phyloP scores from a whole-genome alignment of 2,329 filamentous ascomycete genomes.

The Colletotrichum musae region DNA sequence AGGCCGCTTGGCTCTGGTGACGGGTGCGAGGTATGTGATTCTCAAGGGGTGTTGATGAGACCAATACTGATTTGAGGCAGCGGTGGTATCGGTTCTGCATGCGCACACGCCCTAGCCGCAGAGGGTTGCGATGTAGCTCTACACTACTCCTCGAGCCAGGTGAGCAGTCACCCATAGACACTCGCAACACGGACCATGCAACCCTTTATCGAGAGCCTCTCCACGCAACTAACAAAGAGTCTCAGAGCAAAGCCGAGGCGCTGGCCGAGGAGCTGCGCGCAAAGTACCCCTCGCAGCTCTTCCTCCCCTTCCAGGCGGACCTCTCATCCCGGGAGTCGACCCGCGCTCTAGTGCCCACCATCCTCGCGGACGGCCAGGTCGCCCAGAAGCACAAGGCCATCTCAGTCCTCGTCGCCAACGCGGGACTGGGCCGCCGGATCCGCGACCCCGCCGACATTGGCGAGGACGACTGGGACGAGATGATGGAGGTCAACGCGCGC shows the following conservation, averaged over 20 bases:
- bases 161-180: constrained; percentile 22
- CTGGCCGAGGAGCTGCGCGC: constrained; percentile 47
- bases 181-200: constrained; percentile 15
- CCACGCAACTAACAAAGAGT: background rate
- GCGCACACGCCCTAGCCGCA: constrained; percentile 50
- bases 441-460: constrained; percentile 50
- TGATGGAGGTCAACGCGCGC: constrained; percentile 52
- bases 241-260: constrained; percentile 49
- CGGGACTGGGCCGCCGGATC: constrained; percentile 51
- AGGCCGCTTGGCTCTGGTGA: constrained; percentile 51
- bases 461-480: constrained; percentile 54
- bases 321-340: constrained; percentile 47
- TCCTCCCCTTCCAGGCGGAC: constrained; percentile 47
- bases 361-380: constrained; percentile 42
- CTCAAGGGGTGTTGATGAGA: background rate
- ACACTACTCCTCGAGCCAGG: constrained; percentile 52
- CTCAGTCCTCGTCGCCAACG: constrained; percentile 52
- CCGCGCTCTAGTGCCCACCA: constrained; percentile 43
- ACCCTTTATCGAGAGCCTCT: background rate
- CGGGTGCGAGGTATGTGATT: constrained; percentile 48
- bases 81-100: constrained; percentile 53
- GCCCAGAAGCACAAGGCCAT: constrained; percentile 47
- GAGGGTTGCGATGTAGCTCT: constrained; percentile 54
- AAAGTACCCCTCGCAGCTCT: constrained; percentile 47
- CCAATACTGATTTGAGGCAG: constrained; percentile 40